phyloP scores from a whole-genome alignment of 1,139 yeast genomes.

The Saccharomycopsis crataegensis region DNA sequence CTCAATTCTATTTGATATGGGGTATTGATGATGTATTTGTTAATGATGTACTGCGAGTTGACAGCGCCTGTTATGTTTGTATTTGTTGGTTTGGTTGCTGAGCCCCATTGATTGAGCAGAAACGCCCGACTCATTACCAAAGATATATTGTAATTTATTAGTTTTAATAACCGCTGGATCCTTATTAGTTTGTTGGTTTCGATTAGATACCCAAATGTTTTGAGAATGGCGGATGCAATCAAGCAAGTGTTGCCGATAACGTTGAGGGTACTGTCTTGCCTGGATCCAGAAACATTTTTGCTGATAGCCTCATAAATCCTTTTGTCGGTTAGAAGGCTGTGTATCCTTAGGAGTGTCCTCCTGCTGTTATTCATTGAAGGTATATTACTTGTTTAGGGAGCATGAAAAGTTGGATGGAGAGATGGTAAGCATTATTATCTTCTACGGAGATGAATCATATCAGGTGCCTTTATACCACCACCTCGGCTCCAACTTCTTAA shows the following conservation, averaged over 20 bases:
- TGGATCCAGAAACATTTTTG: slow-evolving; percentile 10
- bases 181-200: slow-evolving; percentile 4
- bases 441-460: too few relatives aligned
- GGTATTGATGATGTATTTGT: slow-evolving; percentile 8
- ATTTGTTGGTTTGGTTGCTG: background rate
- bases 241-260: slow-evolving; percentile 12
- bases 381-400: too few relatives aligned
- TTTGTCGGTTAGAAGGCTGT: slow-evolving; percentile 4
- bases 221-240: slow-evolving; percentile 9
- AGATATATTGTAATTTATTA: slow-evolving; percentile 2
- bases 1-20: background rate
- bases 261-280: slow-evolving; percentile 13
- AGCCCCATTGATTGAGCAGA: background rate
- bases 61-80: background rate
- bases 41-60: background rate
- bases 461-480: too few relatives aligned
- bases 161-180: background rate
- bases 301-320: slow-evolving; percentile 1
- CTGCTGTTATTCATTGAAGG: too few relatives aligned
- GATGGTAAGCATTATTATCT: too few relatives aligned
- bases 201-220: slow-evolving; percentile 4
- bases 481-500: too few relatives aligned
- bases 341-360: background rate
- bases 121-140: background rate
- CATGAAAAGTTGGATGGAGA: too few relatives aligned